These are phyloP conservation scores for Hansenula lynferdii DNA, from an alignment of 1,139 yeast genomes.

Conservation along the genomic window DNA sequence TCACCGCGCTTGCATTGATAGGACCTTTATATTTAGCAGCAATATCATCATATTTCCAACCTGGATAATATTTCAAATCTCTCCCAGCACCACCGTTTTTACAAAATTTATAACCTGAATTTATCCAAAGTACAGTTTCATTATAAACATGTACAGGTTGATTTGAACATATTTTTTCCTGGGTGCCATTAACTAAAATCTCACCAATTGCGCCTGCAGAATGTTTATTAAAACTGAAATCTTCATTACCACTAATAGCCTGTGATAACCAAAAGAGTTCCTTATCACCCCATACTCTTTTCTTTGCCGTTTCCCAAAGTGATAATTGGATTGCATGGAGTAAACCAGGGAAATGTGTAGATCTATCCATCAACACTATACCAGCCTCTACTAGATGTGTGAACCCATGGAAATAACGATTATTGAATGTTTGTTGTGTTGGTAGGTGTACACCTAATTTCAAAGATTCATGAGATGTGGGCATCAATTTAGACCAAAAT, in stretches of 20 bases:
- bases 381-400: slow-evolving; percentile 51
- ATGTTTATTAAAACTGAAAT: slow-evolving; percentile 40
- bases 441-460: slow-evolving; percentile 26
- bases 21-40: slow-evolving; percentile 17
- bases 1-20: slow-evolving; percentile 23
- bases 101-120: slow-evolving; percentile 62
- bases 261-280: slow-evolving; percentile 63
- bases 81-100: slow-evolving; percentile 37
- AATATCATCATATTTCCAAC: slow-evolving; percentile 25
- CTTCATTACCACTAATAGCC: slow-evolving; percentile 46
- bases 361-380: slow-evolving; percentile 39
- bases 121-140: slow-evolving; percentile 52
- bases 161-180: slow-evolving; percentile 45
- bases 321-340: slow-evolving; percentile 39
- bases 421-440: slow-evolving; percentile 26
- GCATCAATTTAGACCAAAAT: slow-evolving; percentile 35
- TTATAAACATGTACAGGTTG: slow-evolving; percentile 66
- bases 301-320: slow-evolving; percentile 34
- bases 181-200: slow-evolving; percentile 24
- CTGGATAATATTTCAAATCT: slow-evolving; percentile 27
- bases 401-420: slow-evolving; percentile 26
- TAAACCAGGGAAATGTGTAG: slow-evolving; percentile 37
- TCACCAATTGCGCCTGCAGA: slow-evolving; percentile 49
- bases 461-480: slow-evolving; percentile 27
- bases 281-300: slow-evolving; percentile 56